Conservation (phyloP, 345 rosid genomes). For the Erysimum cheiranthoides region DNA sequence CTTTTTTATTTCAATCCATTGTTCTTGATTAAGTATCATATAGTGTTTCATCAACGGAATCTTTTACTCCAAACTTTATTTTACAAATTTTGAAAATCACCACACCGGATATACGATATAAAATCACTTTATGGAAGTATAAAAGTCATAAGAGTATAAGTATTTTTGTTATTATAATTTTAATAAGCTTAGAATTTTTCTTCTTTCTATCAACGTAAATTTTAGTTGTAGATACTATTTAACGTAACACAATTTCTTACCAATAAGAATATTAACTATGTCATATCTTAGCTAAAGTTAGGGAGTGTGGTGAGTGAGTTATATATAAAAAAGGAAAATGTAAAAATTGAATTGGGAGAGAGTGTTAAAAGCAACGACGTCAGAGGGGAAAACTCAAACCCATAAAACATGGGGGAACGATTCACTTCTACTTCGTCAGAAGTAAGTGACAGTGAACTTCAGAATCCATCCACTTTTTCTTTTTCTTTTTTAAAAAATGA, state of each 20-base stretch:
- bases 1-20: too few species aligned
- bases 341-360: conserved; percentile 23
- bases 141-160: too few species aligned
- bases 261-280: not conserved
- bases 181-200: too few species aligned
- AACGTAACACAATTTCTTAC: not conserved
- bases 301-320: not conserved
- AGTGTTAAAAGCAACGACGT: conserved; percentile 42
- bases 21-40: too few species aligned
- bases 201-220: too few species aligned
- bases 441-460: conserved; percentile 43
- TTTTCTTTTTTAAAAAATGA: not conserved
- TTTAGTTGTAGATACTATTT: too few species aligned
- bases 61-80: too few species aligned
- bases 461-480: conserved; percentile 15
- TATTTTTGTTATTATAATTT: too few species aligned
- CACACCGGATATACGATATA: too few species aligned
- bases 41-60: too few species aligned
- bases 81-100: too few species aligned
- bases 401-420: conserved; percentile 47
- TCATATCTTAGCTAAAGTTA: not conserved
- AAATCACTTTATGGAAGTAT: too few species aligned
- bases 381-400: conserved; percentile 45
- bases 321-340: not conserved
- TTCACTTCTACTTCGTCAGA: conserved; percentile 37